Base-by-base conservation (phyloP, 805 yeast species). In the Wickerhamomyces tratensis region DNA sequence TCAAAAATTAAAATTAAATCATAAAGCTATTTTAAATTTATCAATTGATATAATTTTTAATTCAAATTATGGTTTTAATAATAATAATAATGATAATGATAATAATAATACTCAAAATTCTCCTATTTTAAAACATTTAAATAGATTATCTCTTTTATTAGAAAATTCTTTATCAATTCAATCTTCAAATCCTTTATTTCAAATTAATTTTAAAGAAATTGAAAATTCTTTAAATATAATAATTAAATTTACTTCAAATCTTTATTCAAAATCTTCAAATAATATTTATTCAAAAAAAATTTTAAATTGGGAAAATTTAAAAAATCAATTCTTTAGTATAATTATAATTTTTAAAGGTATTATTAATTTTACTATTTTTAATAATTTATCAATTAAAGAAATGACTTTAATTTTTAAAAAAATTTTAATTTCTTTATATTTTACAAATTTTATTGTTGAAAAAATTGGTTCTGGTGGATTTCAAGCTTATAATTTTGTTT, bases 381-480 rank as follows among this genome's bases (percentile, higher is more conserved):
- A 51, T 37, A 50, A 49, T 5, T 33, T 49, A 4, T 43, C 43
- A 11, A 35, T 48, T 1, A 34, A 41, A 2, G 46, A 51, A 13
- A 47, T 49, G n/a, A 47, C 51, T 5, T 44, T 42, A 2, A 48
- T 57, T 10, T 46, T 64, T 34, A 48, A 60, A 26, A 51, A 62
- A 36, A 56, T 73, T 1, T 51, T 76, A 33, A 64, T 64, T 37
- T 53, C 62, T 7, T 57, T 77, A 11, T 75, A 65, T 51, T 57
- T 70, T 46, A 38, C 69, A 40, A 67, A 74, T 47, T 76, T 71
- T 46, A 61, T 79, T 8, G 51, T 77, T 26, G 67, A 72, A 29
- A 62, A 72, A 25, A 69, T 79, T 8, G 86, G 86, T 0, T 71
- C 74, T 25, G 84, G 83, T 5, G 84, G 84, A 4, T 79, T 79